phyloP scores from a whole-genome alignment of 805 yeast genomes.

The Metschnikowia bowlesiae region DNA sequence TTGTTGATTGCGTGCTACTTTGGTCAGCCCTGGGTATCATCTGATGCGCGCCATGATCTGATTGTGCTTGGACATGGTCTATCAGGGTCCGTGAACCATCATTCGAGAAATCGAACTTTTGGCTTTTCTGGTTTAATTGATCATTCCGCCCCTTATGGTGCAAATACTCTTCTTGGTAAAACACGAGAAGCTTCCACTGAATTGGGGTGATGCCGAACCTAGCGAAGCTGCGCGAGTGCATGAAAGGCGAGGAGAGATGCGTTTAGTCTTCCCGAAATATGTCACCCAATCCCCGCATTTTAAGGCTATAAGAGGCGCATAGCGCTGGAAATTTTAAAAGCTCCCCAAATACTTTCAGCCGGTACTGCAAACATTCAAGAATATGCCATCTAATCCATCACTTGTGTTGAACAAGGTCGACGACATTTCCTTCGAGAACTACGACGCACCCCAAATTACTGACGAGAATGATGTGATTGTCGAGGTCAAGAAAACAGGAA shows the following conservation, averaged over 20 bases:
- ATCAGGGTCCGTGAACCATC: no score
- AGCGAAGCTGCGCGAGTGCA: background rate
- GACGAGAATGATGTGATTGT: constrained; percentile 70
- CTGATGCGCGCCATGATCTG: background rate
- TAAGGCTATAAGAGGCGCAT: constrained; percentile 3
- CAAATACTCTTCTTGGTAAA: background rate
- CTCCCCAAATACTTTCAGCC: background rate
- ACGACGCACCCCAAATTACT: constrained; percentile 58
- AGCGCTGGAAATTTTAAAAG: background rate
- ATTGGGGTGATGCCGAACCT: background rate
- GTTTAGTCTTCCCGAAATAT: constrained; percentile 5
- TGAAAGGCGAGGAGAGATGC: background rate
- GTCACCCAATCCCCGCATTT: constrained; percentile 5
- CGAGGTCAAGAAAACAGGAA: constrained; percentile 76
- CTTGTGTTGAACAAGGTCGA: constrained; percentile 63
- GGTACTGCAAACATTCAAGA: background rate
- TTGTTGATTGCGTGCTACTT: background rate
- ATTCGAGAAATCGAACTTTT: no score
- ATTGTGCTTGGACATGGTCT: background rate
- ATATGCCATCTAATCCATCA: constrained; percentile 40
- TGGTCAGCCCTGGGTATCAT: background rate
- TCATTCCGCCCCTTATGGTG: no score
- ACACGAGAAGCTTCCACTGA: no score
- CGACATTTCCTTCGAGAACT: constrained; percentile 60
- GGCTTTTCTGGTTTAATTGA: no score